phyloP scores from a whole-genome alignment of 345 rosid species.

The Aurinia saxatilis region DNA sequence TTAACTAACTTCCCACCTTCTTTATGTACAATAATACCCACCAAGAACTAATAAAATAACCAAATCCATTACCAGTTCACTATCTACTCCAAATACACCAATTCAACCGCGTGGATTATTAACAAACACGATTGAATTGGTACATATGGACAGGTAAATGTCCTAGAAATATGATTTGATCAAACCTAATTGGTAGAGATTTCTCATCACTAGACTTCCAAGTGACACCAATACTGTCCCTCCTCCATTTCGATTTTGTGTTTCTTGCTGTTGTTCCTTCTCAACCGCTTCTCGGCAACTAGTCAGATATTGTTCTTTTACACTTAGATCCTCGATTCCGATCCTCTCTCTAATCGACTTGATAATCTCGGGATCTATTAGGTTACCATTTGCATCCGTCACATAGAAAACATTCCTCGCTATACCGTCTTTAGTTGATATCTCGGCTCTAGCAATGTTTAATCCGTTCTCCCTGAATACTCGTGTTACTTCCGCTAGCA shows the following conservation, averaged over 20 bases:
- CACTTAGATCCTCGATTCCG: slow-evolving; percentile 46
- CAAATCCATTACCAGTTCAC: background rate
- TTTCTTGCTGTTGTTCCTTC: slow-evolving; percentile 39
- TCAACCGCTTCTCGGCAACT: slow-evolving; percentile 37
- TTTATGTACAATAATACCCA: slow-evolving; percentile 8
- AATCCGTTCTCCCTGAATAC: slow-evolving; percentile 79
- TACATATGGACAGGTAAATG: background rate
- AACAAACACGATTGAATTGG: slow-evolving; percentile 23
- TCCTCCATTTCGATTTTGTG: slow-evolving; percentile 16
- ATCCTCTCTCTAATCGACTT: slow-evolving; percentile 63
- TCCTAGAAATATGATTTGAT: slow-evolving; percentile 65
- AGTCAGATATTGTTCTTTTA: slow-evolving; percentile 58
- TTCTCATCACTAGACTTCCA: slow-evolving; percentile 77
- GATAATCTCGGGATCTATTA: slow-evolving; percentile 51
- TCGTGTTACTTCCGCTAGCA: slow-evolving; percentile 76
- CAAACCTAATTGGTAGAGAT: slow-evolving; percentile 84
- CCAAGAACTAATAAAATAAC: background rate
- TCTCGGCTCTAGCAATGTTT: slow-evolving; percentile 83
- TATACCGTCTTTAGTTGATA: slow-evolving; percentile 50
- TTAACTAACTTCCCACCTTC: slow-evolving; percentile 20
- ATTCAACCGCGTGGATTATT: slow-evolving; percentile 9
- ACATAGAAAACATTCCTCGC: slow-evolving; percentile 69
- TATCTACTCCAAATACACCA: slow-evolving; percentile 15
- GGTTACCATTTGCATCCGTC: slow-evolving; percentile 64
- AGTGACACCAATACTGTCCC: slow-evolving; percentile 78